Evolutionary conservation across 208 protist genomes (phyloP).

Genomic region (Trypanosoma theileri): DNA sequence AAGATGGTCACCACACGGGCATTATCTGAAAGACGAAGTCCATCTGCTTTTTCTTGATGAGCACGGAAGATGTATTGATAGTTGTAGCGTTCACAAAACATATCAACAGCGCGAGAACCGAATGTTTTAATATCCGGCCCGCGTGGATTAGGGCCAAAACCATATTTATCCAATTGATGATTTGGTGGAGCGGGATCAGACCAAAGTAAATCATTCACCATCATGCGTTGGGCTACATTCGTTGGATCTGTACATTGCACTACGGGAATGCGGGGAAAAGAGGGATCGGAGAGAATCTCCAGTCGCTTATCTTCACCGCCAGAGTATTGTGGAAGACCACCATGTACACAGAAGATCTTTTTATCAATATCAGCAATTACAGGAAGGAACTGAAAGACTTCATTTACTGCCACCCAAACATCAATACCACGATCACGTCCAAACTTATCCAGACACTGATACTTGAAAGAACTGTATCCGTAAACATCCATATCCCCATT

Average conservation of each 20-base stretch:
- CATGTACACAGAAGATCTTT: slow-evolving; percentile 94
- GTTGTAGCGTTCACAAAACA: slow-evolving; percentile 92
- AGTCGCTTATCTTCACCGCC: slow-evolving; percentile 87
- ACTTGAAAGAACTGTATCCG: slow-evolving; percentile 91
- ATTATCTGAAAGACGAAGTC: slow-evolving; percentile 87
- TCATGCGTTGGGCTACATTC: slow-evolving; percentile 86
- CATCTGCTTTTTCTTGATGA: slow-evolving; percentile 92
- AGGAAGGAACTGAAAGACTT: slow-evolving; percentile 91
- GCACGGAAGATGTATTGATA: slow-evolving; percentile 94
- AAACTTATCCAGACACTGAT: slow-evolving; percentile 91
- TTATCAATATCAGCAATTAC: slow-evolving; percentile 93
- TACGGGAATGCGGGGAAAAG: slow-evolving; percentile 85
- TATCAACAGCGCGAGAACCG: slow-evolving; percentile 84
- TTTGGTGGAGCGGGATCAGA: slow-evolving; percentile 84
- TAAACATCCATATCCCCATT: slow-evolving; percentile 93
- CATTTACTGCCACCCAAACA: slow-evolving; percentile 91
- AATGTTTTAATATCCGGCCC: slow-evolving; percentile 91
- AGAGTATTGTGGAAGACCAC: slow-evolving; percentile 91
- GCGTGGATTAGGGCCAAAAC: slow-evolving; percentile 88
- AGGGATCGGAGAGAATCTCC: slow-evolving; percentile 80
- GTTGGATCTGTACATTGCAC: slow-evolving; percentile 84
- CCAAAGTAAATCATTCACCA: slow-evolving; percentile 91
- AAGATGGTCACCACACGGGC: slow-evolving; percentile 92
- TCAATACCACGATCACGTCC: slow-evolving; percentile 80
- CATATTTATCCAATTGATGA: slow-evolving; percentile 84